Base-by-base conservation (phyloP, 2,329 filamentous ascomycete species). In the Aspergillus carbonarius region DNA sequence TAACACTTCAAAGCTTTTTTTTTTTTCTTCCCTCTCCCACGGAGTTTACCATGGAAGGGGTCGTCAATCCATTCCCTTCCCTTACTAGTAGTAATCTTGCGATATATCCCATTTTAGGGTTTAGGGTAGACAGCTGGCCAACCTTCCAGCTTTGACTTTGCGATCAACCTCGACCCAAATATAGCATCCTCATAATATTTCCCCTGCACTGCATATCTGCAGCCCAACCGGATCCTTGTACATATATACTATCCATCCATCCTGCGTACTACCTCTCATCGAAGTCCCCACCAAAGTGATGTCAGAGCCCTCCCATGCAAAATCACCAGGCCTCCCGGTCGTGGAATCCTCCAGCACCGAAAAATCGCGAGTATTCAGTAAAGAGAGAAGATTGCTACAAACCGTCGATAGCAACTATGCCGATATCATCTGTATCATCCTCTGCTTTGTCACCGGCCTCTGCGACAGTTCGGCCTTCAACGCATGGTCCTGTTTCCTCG, bases 401-500 rank as follows among this genome's bases (percentile, higher is more conserved):
- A 54, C 64, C 3, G 55, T 77, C 39, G 65, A 67, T 27, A 60
- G 68, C 37, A 67, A 68, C 7, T 63, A 76, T 54, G 73, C 74
- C 5, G 74, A 77, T 51, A 57, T 74, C 10, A 63, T 78, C 46
- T 77, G 67, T 72, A 59, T 79, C 63, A 61, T 80, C 56, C 68
- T 74, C 10, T 72, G 69, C 39, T 74, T 79, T 54, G 66, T 74
- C 32, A 79, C 77, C 0, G 78, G 78, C 1, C 68, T 80, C 18
- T 77, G 78, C 51, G 78, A 80, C 61, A 76, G 75, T 58, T 74
- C 75, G 40, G 74, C 77, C 10, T 79, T 79, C 68, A 78, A 77
- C 63, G 76, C 76, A 13, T 80, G 78, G 77, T 76, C 73, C 32
- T 79, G 77, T 60, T 80, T 80, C 67, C 68, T 79, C 40, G 76